Conservation (phyloP, 768 basidiomycete genomes). For the Pluteus cervinus region DNA sequence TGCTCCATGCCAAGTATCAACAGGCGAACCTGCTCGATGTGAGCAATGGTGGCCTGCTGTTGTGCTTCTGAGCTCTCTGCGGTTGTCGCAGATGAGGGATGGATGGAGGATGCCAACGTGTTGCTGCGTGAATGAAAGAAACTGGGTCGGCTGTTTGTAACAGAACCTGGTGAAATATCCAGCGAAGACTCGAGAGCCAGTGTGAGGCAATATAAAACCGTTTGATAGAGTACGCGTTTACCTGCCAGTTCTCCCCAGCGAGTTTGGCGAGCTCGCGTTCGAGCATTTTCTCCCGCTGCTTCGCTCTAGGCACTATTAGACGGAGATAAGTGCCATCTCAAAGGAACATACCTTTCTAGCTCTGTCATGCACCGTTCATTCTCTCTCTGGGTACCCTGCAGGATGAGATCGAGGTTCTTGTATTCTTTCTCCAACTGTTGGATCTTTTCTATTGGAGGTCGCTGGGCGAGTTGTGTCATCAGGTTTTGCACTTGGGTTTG, state of each 20-base stretch:
- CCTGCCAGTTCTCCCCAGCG: conserved; percentile 83
- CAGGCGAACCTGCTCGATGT: conserved; percentile 64
- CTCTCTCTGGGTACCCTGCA: conserved; percentile 79
- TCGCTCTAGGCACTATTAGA: conserved; percentile 34
- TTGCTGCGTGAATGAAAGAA: no score
- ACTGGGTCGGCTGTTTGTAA: no score
- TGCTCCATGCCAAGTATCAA: conserved; percentile 75
- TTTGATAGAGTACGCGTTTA: conserved; percentile 18
- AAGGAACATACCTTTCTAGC: conserved; percentile 45
- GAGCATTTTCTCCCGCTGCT: conserved; percentile 68
- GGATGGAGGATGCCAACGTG: no score
- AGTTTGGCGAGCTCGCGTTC: conserved; percentile 67
- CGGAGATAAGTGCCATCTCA: not conserved
- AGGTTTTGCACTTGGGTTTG: conserved; percentile 56
- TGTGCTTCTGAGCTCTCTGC: no score
- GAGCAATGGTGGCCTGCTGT: conserved; percentile 41
- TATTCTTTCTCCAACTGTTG: conserved; percentile 68
- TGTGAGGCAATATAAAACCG: not conserved
- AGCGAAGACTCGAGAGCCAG: conserved; percentile 5
- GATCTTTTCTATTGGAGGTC: conserved; percentile 64
- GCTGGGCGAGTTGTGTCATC: conserved; percentile 57
- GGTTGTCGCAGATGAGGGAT: no score
- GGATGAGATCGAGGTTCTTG: conserved; percentile 66
- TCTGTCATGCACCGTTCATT: conserved; percentile 84
- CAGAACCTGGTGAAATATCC: conserved; percentile 7